A percentile compares a stretch with the other conserved stretches of the same genome.
Evolutionary conservation across 805 yeast species (phyloP).

Genomic region (Candida rishiriensis): DNA sequence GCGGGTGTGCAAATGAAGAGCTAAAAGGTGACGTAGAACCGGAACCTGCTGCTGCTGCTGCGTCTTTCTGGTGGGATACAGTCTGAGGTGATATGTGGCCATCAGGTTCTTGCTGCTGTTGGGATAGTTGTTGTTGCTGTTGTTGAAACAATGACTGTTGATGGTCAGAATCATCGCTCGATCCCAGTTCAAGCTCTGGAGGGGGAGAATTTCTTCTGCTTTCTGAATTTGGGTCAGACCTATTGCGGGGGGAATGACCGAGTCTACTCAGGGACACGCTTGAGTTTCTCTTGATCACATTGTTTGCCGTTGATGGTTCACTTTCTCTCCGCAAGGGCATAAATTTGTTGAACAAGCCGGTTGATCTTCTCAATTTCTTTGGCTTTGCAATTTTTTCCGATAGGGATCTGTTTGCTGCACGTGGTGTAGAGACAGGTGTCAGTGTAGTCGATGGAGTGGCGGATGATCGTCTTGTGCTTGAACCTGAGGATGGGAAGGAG

Average conservation of each 20-base stretch:
- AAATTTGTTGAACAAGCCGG: conserved; percentile 19
- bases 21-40: too few relatives aligned
- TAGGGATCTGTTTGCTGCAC: not conserved
- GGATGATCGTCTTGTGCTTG: not conserved
- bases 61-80: not conserved
- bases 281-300: not conserved
- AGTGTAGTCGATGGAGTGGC: conserved; percentile 2
- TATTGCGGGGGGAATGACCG: conserved; percentile 3
- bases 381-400: conserved; percentile 8
- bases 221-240: conserved; percentile 7
- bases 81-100: not conserved
- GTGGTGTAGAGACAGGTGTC: not conserved
- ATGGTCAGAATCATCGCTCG: not conserved
- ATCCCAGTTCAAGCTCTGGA: not conserved
- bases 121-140: not conserved
- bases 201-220: conserved; percentile 2
- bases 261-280: not conserved
- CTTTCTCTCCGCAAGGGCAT: conserved; percentile 27
- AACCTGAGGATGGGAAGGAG: not conserved
- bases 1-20: not conserved
- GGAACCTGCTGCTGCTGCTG: too few relatives aligned
- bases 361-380: conserved; percentile 18
- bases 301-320: conserved; percentile 10
- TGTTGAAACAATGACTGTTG: not conserved
- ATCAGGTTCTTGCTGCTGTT: conserved; percentile 1